A percentile compares a stretch with the other conserved stretches of the same genome.
These are phyloP conservation scores for Cercospora brassicicola DNA, from an alignment of 2,329 filamentous ascomycete genomes.

Conservation along the genomic window DNA sequence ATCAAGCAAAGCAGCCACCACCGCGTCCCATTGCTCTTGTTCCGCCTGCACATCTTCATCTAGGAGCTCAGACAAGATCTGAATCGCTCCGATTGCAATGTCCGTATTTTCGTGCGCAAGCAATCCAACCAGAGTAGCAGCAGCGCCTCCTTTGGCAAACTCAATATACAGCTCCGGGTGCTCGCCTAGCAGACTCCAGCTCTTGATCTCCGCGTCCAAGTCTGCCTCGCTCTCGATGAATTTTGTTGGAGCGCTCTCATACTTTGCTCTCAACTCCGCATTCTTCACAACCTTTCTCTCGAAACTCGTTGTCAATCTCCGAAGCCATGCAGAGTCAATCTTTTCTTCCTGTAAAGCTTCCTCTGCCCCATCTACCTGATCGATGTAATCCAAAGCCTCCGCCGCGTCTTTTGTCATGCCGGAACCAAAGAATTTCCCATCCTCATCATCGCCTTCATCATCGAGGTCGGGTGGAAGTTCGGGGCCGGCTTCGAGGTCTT, in stretches of 20 bases:
- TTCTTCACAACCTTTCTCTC: conserved; percentile 92
- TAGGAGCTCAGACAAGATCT: conserved; percentile 86
- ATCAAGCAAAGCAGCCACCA: conserved; percentile 64
- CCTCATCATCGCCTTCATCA: conserved; percentile 71
- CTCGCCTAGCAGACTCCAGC: conserved; percentile 80
- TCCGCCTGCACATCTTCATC: conserved; percentile 87
- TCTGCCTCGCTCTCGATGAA: conserved; percentile 86
- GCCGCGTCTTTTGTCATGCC: conserved; percentile 80
- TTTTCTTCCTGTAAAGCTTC: conserved; percentile 63
- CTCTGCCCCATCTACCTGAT: conserved; percentile 58
- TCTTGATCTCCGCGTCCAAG: conserved; percentile 83
- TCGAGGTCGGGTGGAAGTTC: conserved; percentile 46
- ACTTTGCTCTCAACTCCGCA: conserved; percentile 81
- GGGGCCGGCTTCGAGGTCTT: conserved; percentile 45
- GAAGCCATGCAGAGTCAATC: conserved; percentile 80
- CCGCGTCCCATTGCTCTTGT: conserved; percentile 73
- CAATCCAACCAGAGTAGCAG: conserved; percentile 72
- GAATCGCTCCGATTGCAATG: conserved; percentile 86
- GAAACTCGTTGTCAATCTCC: conserved; percentile 76
- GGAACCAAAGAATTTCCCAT: conserved; percentile 92
- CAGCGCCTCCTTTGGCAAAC: conserved; percentile 69
- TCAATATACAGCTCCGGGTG: conserved; percentile 80
- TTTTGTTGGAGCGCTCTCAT: conserved; percentile 75
- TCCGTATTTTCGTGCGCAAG: conserved; percentile 96
- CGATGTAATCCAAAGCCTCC: conserved; percentile 84